Evolutionary conservation across 495 filamentous ascomycete genomes (phyloP), one percentile per base, ranked within the genome.

Genomic region (Pyrenula massariospora): DNA sequence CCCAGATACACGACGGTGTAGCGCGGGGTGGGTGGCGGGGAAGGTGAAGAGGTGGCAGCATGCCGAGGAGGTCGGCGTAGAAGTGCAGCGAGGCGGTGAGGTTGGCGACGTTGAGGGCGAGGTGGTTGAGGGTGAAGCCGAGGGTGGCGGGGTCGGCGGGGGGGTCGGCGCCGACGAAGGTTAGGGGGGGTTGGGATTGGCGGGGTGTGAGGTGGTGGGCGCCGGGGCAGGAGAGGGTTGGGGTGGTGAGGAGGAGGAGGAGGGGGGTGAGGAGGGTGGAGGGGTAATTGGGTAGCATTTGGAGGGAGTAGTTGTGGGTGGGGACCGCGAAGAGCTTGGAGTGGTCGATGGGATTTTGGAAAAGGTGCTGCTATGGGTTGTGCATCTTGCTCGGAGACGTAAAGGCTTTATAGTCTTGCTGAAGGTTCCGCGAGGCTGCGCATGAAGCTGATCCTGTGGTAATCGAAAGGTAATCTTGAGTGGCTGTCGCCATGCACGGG

Each of bases 21-120:
- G 15, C 15, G 22, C 64, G 51, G 19, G 60, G 57, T 23, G 63
- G 60, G 57, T 23, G 63, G 61, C 48, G 21, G 63, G 48, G 24
- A 62, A 58, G 12, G 70, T 73, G 62, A 74, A 79, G 48, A 77
- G 61, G 11, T 71, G 64, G n/a, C 21, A 73, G 74, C 69, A 79
- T 73, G 54, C 76, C 76, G 51, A 79, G 66, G 12, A 75, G 66
- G 50, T 72, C 59, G 52, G 69, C 64, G 55, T 78, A 78, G 67
- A 76, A 78, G 58, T 70, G 60, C 0, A 74, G 63, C 8, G 69
- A 72, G 55, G 61, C 64, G 22, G 59, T 54, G 11, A 73, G 68
- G 53, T 77, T 65, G 52, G 59, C 60, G 51, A 75, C 70, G 54
- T 68, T 65, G 54, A 79, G 62, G 56, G 71, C 68, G 56, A 71